Base-by-base conservation (phyloP, 2,329 filamentous ascomycete species). In the Colletotrichum liaoningense region DNA sequence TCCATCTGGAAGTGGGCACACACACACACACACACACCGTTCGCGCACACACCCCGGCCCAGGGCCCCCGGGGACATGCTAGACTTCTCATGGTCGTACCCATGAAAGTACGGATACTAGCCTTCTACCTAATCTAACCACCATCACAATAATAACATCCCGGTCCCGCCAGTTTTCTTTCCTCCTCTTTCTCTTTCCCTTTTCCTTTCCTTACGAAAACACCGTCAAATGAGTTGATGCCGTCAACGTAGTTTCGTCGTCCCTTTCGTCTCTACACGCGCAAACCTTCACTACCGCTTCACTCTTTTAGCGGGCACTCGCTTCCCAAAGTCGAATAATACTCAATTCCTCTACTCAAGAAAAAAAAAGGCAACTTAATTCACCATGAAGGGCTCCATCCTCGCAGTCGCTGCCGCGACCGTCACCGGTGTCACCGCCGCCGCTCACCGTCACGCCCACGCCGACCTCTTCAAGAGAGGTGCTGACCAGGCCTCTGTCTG, bases 281-380 rank as follows among this genome's bases (percentile, higher is more conserved):
- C 38, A 42, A 42, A 24, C 75, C 79, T 78, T 78, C 81, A 87
- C 84, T 80, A 92, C 92, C 92, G 92, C 92, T 94, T 94, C 93
- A 94, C 91, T 94, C 94, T 84, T 95, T 95, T 86, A 95, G 93
- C 93, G 93, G 93, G 90, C 92, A 91, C 87, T 94, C 92, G 85
- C 93, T 93, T 73, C 49, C 26, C 24, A 35, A 67, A 67, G 42
- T 55, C 67, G 71, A 83, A 83, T 78, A 78, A 78, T 77, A 78
- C 72, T 78, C 75, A 78, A 77, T 79, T 76, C 67, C 72, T 65
- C 69, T 69, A 60, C 38, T 42, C 38, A 42, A 42, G 38, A 42
- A 24, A 42, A 42, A 38, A 76, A 75, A 67, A 76, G 78, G 76
- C 77, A 77, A 80, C 81, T 78, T 78, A 82, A 78, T 71, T 78